Conservation (phyloP, 257 asterid species). For the Solanum bulbocastanum region DNA sequence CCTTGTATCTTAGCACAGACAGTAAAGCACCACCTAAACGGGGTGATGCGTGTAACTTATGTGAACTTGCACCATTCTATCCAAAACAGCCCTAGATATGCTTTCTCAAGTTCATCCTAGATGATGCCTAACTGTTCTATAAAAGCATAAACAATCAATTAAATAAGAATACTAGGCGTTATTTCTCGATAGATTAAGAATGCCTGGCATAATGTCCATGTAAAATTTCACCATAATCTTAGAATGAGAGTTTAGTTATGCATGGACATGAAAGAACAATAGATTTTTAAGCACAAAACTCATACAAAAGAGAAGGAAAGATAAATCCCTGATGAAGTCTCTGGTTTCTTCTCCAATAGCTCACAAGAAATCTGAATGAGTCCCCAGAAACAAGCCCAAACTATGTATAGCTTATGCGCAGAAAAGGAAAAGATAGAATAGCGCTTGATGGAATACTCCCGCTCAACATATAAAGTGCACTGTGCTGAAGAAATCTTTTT, state of each 20-base stretch:
- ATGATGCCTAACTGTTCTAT: background rate
- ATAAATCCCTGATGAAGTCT: background rate
- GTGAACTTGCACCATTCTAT: background rate
- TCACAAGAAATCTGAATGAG: background rate
- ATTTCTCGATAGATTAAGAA: too few relatives aligned
- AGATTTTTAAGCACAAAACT: background rate
- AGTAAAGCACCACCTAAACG: background rate
- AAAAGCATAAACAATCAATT: background rate
- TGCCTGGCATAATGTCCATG: background rate
- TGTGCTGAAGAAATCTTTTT: background rate
- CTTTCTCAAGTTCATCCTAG: background rate
- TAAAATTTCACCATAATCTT: background rate
- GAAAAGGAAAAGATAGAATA: background rate
- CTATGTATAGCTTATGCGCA: background rate
- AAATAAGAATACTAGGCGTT: background rate
- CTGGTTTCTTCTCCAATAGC: background rate
- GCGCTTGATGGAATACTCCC: background rate
- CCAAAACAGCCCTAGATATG: background rate
- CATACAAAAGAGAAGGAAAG: background rate
- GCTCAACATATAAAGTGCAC: background rate
- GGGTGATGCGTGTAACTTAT: background rate
- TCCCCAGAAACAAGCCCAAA: background rate
- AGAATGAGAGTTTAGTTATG: background rate
- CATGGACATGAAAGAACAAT: background rate
- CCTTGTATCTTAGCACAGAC: background rate